Evolutionary conservation across 1,284 basidiomycete species (phyloP).

Genomic region (Ganoderma leucocontextum): DNA sequence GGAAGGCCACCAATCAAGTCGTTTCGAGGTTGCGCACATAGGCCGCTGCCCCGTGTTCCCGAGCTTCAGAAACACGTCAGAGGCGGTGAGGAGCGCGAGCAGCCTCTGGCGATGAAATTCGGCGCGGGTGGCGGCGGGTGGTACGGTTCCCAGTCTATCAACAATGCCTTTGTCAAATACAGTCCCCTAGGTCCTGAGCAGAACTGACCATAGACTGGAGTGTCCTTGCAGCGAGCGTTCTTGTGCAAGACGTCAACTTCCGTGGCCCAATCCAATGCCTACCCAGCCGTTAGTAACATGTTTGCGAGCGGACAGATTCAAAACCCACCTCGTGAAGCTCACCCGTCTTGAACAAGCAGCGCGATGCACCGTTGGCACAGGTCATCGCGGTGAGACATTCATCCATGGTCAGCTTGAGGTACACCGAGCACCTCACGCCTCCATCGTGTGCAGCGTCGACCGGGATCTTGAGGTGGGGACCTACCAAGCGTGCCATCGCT

Average conservation of each 20-base stretch:
- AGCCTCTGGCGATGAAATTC: conserved; percentile 33
- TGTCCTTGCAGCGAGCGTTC: conserved; percentile 21
- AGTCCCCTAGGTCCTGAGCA: no score
- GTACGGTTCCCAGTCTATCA: conserved; percentile 25
- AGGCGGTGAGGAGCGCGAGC: conserved; percentile 26
- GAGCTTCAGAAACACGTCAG: conserved; percentile 33
- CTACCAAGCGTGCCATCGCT: conserved; percentile 25
- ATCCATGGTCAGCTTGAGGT: conserved; percentile 29
- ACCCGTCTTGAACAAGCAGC: conserved; percentile 17
- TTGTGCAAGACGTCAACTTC: conserved; percentile 30
- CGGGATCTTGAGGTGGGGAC: conserved; percentile 17
- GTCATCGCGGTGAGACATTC: conserved; percentile 31
- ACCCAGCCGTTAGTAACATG: neutral
- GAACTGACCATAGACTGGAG: conserved; percentile 21
- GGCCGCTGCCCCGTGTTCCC: conserved; percentile 35
- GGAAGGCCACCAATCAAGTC: conserved; percentile 23
- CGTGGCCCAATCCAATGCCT: conserved; percentile 30
- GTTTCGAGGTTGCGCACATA: conserved; percentile 28
- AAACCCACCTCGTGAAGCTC: conserved; percentile 15
- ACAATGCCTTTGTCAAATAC: neutral
- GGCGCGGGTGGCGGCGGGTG: conserved; percentile 16
- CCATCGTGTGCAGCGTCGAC: conserved; percentile 24
- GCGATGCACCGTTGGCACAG: conserved; percentile 28
- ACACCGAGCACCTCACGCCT: conserved; percentile 24
- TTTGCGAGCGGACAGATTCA: neutral